Evolutionary conservation across 1,284 basidiomycete species (phyloP), one percentile per base, ranked within the genome.

Genomic region (Leccinum subrobustum): DNA sequence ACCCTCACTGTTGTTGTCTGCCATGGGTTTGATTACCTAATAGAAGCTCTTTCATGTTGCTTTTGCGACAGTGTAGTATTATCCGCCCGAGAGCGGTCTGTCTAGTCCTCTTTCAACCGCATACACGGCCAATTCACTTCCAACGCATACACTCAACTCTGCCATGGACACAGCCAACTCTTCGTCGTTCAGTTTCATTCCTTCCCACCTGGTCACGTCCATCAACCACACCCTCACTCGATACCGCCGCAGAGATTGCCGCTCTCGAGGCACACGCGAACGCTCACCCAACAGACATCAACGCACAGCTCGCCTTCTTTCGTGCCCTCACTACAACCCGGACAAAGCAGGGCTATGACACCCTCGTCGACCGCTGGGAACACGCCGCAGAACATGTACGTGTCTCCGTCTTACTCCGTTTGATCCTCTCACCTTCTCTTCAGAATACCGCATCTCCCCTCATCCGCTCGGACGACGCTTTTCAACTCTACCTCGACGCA

Each of bases 291-390:
- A 78, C 86, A 65, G 85, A 92, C 75, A 74, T 87, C 27, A 66
- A 77, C 25, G 88, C 86, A 66, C 91, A 93, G 68, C 73, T 92
- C 57, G 78, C 82, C 3, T 76, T 92, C n/a, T 89, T 86, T 70
- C 81, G 83, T 39, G 89, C 88, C 11, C 75, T 93, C 33, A 68
- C 82, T 27, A 82, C 83, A 0, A 88, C 87, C 1, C 82, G 85
- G 54, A 77, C 86, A 31, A 84, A 83, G 63, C 81, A 86, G 1
- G 16, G 18, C 1, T 86, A 87, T 73, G 87, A 91, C 60, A 76
- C 89, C 27, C 76, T 92, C 62, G 83, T 91, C 62, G 85, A 79
- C 67, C 83, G 91, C 60, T 93, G 91, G 91, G 90, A 93, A 70
- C 80, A 87, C 64, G 85, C 87, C 82, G 84, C 82, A 67, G 88